Conservation (phyloP, 2,329 filamentous ascomycete genomes). For the Calcarisporium arbuscula region DNA sequence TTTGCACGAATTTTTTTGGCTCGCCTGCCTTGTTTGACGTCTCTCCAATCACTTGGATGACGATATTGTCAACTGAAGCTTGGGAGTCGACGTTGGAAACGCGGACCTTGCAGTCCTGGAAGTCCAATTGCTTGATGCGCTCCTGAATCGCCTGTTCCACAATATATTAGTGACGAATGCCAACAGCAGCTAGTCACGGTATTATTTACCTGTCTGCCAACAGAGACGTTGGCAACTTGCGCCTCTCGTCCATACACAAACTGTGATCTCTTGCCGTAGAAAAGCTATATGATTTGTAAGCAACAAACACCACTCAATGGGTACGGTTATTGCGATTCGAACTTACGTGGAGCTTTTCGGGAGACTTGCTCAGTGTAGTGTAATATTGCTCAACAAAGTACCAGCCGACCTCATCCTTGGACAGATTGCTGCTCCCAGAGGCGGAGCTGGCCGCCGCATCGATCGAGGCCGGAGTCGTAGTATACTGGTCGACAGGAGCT, state of each 20-base stretch:
- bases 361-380: constrained; percentile 88
- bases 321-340: background rate
- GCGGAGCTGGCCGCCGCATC: constrained; percentile 24
- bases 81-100: constrained; percentile 97
- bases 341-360: constrained; percentile 81
- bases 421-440: constrained; percentile 40
- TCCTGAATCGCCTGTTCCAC: constrained; percentile 92
- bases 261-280: constrained; percentile 94
- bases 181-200: too few species aligned
- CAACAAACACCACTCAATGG: background rate
- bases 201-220: constrained; percentile 85
- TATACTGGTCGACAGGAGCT: constrained; percentile 30
- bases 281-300: constrained; percentile 49
- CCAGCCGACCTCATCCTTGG: constrained; percentile 96
- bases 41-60: constrained; percentile 97
- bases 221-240: constrained; percentile 76
- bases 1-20: constrained; percentile 95
- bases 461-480: constrained; percentile 26
- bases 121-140: constrained; percentile 85
- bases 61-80: constrained; percentile 84
- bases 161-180: too few species aligned
- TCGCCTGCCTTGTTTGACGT: constrained; percentile 90
- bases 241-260: constrained; percentile 90
- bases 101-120: constrained; percentile 97
- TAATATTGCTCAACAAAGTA: constrained; percentile 99